Percentiles rank a stretch among this genome's conserved stretches.
Conservation (phyloP, 805 yeast species). For the Barnettozyma siamensis region DNA sequence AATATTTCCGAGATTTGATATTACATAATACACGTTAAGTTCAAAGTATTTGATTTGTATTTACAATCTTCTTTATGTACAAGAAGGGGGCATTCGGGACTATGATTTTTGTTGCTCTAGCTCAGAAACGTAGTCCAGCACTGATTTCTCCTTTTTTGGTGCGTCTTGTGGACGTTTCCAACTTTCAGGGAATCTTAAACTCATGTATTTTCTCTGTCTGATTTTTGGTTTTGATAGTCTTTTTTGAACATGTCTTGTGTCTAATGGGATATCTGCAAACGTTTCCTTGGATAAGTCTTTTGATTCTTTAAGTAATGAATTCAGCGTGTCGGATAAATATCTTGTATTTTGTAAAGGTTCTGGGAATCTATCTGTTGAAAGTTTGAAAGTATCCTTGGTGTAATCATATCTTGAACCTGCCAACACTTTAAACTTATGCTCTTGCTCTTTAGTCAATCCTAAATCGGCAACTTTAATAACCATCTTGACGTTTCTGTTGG, state of each 20-base stretch:
- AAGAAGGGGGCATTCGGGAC: too few species aligned
- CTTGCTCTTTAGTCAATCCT: constrained; percentile 43
- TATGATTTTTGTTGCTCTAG: not conserved
- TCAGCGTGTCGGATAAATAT: constrained; percentile 58
- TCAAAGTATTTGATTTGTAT: too few species aligned
- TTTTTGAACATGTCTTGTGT: constrained; percentile 59
- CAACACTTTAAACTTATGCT: constrained; percentile 72
- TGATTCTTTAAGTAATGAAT: constrained; percentile 56
- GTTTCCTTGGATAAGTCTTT: constrained; percentile 51
- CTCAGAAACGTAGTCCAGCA: constrained; percentile 18
- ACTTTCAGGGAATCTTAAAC: constrained; percentile 58
- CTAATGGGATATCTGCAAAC: constrained; percentile 76
- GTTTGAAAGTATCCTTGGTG: constrained; percentile 50
- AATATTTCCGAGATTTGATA: constrained; percentile 25
- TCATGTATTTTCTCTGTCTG: constrained; percentile 30
- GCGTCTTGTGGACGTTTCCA: constrained; percentile 79
- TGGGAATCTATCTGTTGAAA: constrained; percentile 58
- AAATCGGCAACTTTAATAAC: constrained; percentile 48
- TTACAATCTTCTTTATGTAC: too few species aligned
- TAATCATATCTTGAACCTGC: constrained; percentile 75
- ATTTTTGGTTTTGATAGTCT: constrained; percentile 35
- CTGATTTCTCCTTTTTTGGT: constrained; percentile 36
- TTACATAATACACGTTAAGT: constrained; percentile 8
- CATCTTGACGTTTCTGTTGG: constrained; percentile 63
- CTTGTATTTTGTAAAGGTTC: constrained; percentile 86